These are phyloP conservation scores for Tuber borchii DNA, from an alignment of 495 filamentous ascomycete genomes.

Conservation along the genomic window DNA sequence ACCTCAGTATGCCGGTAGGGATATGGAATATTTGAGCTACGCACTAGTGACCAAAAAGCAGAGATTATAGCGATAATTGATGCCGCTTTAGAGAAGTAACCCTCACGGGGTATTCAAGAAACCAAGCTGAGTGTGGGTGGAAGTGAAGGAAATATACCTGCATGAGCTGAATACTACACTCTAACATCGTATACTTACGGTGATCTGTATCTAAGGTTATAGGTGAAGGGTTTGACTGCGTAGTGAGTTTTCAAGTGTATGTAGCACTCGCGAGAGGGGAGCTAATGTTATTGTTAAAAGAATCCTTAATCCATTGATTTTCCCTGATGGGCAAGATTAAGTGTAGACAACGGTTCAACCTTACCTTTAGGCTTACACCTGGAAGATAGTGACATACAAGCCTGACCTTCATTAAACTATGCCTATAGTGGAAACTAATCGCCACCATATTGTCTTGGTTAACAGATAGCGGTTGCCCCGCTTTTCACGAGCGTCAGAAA, in stretches of 20 bases:
- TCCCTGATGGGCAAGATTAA: not conserved
- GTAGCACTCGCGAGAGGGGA: not conserved
- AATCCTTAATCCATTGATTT: not conserved
- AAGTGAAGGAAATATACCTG: no score
- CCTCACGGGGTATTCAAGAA: not conserved
- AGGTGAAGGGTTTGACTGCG: not conserved
- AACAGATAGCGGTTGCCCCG: not conserved
- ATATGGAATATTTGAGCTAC: not conserved
- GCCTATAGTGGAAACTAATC: not conserved
- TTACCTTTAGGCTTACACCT: not conserved
- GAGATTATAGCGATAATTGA: not conserved
- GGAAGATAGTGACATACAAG: not conserved
- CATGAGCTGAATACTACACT: not conserved
- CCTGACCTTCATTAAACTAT: not conserved
- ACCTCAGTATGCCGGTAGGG: not conserved
- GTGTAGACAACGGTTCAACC: not conserved
- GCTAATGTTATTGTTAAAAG: not conserved
- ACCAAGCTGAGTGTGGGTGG: not conserved
- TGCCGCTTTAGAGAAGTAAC: not conserved
- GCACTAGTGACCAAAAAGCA: not conserved
- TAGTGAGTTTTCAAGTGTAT: not conserved
- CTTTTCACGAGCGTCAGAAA: not conserved
- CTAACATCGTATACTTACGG: not conserved
- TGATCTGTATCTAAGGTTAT: not conserved
- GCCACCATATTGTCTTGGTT: no score